Evolutionary conservation across 1,284 basidiomycete species (phyloP).

Genomic region (Papiliotrema fonsecae): DNA sequence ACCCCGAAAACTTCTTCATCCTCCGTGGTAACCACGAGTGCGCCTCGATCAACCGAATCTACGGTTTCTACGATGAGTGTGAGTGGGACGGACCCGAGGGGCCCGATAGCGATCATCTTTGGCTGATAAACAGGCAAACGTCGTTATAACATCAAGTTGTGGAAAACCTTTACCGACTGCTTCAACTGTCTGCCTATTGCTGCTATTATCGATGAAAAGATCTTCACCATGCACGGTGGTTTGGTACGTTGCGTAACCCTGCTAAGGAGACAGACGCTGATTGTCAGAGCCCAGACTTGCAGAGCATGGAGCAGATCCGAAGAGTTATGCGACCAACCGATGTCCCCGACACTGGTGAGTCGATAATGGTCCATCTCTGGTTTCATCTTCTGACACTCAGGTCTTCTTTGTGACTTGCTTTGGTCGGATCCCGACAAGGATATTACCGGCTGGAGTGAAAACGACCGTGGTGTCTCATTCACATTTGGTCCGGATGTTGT

Average conservation of each 20-base stretch:
- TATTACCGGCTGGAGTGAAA: slow-evolving; percentile 98
- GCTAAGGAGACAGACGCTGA: slow-evolving; percentile 55
- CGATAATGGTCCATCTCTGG: background rate
- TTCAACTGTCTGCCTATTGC: slow-evolving; percentile 63
- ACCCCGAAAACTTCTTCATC: slow-evolving; percentile 62
- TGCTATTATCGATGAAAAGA: slow-evolving; percentile 61
- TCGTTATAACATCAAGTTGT: slow-evolving; percentile 61
- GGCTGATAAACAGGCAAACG: slow-evolving; percentile 51
- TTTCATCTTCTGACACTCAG: slow-evolving; percentile 46
- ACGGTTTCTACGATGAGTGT: slow-evolving; percentile 62
- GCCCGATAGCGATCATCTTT: background rate
- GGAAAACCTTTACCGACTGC: slow-evolving; percentile 63
- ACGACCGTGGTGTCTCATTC: slow-evolving; percentile 90
- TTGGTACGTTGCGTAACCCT: slow-evolving; percentile 24
- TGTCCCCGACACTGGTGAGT: slow-evolving; percentile 91
- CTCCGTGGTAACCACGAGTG: slow-evolving; percentile 61
- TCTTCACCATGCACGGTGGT: slow-evolving; percentile 54
- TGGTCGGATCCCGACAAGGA: slow-evolving; percentile 99
- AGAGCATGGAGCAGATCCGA: slow-evolving; percentile 99
- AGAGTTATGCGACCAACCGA: slow-evolving; percentile 99
- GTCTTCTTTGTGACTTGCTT: slow-evolving; percentile 89
- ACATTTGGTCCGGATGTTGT: slow-evolving; percentile 94
- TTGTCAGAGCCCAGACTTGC: slow-evolving; percentile 86
- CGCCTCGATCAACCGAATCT: slow-evolving; percentile 58
- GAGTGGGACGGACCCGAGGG: slow-evolving; percentile 4